Percentiles rank a stretch among this genome's conserved stretches.
phyloP scores from a whole-genome alignment of 208 protist genomes.

The Trypanosoma grayi region DNA sequence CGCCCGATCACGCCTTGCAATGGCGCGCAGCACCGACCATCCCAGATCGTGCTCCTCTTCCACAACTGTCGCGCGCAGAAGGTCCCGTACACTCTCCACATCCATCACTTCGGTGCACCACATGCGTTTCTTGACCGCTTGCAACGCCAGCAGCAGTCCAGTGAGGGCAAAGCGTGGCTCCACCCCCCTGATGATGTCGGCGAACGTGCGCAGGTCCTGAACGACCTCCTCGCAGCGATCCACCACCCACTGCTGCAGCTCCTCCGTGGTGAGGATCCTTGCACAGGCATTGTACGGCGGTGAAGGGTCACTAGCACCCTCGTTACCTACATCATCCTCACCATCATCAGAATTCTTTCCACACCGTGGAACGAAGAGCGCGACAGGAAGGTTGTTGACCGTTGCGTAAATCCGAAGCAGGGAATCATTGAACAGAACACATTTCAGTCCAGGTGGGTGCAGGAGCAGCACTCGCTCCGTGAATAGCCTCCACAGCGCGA shows the following conservation, averaged over 20 bases:
- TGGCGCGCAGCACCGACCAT: constrained; percentile 23
- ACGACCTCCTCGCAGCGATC: constrained; percentile 27
- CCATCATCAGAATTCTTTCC: not conserved
- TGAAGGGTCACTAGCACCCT: not conserved
- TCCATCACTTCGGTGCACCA: constrained; percentile 31
- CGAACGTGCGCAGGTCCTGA: constrained; percentile 21
- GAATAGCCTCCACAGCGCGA: constrained; percentile 19
- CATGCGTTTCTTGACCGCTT: constrained; percentile 31
- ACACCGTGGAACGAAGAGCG: not conserved
- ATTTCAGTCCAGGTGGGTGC: constrained; percentile 10
- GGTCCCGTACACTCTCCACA: constrained; percentile 26
- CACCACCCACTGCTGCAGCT: constrained; percentile 19
- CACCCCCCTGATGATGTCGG: constrained; percentile 17
- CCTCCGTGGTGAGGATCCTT: constrained; percentile 2
- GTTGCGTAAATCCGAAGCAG: constrained; percentile 20
- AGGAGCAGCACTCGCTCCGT: constrained; percentile 23
- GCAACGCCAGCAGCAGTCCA: constrained; percentile 26
- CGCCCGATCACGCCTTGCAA: constrained; percentile 5
- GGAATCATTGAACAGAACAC: constrained; percentile 19
- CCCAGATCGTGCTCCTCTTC: constrained; percentile 27
- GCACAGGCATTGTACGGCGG: not conserved
- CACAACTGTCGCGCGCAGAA: constrained; percentile 28
- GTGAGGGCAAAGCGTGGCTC: constrained; percentile 23
- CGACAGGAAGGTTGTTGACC: constrained; percentile 7
- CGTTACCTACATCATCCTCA: not conserved